Evolutionary conservation across 1,284 basidiomycete genomes (phyloP), one percentile per base, ranked within the genome.

Genomic region (Trichosporon inkin): DNA sequence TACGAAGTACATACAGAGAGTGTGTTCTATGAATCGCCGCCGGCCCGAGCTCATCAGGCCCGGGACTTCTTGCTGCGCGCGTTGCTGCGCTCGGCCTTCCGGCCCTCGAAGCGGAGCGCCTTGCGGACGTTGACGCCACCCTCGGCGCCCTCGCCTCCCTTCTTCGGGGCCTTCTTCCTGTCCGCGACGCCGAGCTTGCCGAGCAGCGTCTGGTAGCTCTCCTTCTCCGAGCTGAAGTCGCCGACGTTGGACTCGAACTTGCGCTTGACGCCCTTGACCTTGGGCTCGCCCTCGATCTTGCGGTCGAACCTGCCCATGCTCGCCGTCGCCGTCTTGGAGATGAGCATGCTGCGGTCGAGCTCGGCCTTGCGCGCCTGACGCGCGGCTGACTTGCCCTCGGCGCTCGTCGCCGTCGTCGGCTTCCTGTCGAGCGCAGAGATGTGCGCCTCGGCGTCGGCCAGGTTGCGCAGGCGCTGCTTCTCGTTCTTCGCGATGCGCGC

Each of bases 301-400:
- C 85, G 87, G 77, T 98, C 94, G 71, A 96, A 95, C 69, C 80
- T 79, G 67, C 95, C 95, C 87, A 98, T 87, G 67, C 89, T 92
- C 0, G 92, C 95, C 0, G 95, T 98, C 62, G 90, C 90, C 38
- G 83, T 80, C 58, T 90, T 85, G n/a, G 88, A 87, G 2, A 88
- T 85, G 6, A 89, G 85, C 36, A 97, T 81, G 6, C 88, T 88
- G 56, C 84, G 83, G 39, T 93, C 88, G 17, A 97, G 84, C 17
- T 91, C 86, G 16, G 76, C 72, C 75, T 92, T 92, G 22, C 89
- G 84, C 55, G 81, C 78, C 36, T 82, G 81, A 37, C 82, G 82
- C 22, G 75, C 69, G 4, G 67, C 40, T 24, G 64, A 63, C 62
- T 73, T 74, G 19, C 57, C 61, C 11, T 56, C 61, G 55, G 71